Conservation (phyloP, 208 protist species). For the Spironucleus salmonicida region DNA sequence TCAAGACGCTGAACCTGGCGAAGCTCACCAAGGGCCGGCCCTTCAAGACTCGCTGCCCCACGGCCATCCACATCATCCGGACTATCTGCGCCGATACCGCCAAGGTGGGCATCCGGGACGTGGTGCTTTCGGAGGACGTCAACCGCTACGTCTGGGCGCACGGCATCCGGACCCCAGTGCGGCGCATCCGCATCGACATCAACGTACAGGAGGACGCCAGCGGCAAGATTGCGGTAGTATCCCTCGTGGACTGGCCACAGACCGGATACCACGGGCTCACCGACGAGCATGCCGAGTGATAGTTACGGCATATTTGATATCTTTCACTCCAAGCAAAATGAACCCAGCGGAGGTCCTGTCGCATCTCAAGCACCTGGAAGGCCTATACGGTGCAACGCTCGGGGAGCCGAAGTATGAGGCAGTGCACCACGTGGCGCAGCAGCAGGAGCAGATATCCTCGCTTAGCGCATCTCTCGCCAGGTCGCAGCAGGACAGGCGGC, state of each 20-base stretch:
- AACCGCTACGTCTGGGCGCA: background rate
- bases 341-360: too few species aligned
- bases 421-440: too few species aligned
- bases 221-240: background rate
- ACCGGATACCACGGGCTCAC: too few species aligned
- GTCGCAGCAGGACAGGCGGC: too few species aligned
- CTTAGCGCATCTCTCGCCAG: too few species aligned
- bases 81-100: background rate
- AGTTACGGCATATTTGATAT: too few species aligned
- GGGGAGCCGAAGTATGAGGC: too few species aligned
- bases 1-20: background rate
- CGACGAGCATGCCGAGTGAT: too few species aligned
- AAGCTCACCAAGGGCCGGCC: background rate
- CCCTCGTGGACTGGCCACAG: background rate
- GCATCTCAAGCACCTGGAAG: too few species aligned
- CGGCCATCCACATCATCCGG: background rate
- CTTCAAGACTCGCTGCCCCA: background rate
- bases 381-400: too few species aligned
- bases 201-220: background rate
- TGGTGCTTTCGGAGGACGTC: background rate
- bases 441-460: too few species aligned
- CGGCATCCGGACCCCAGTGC: background rate
- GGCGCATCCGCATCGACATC: constrained; percentile 9
- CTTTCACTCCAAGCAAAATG: too few species aligned
- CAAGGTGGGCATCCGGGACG: constrained; percentile 11